phyloP scores from a whole-genome alignment of 352 stramenopile genomes.

The Blastocystis sp. region DNA sequence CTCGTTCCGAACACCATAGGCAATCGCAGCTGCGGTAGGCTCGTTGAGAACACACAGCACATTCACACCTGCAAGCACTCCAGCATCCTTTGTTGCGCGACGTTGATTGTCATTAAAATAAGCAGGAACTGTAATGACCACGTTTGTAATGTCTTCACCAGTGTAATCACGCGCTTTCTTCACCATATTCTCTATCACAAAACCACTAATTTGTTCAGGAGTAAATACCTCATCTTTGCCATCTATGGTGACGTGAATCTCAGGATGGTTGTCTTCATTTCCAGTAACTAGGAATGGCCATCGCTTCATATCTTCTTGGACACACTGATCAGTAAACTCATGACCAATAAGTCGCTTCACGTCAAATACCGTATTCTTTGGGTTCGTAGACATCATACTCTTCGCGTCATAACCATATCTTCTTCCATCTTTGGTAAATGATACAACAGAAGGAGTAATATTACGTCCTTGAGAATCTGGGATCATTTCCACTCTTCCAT shows the following conservation, averaged over 20 bases:
- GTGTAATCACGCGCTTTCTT: neutral
- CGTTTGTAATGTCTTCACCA: neutral
- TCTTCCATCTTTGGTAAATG: constrained; percentile 85
- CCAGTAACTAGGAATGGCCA: constrained; percentile 16
- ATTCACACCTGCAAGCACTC: neutral
- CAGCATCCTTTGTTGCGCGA: constrained; percentile 42
- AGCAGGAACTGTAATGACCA: constrained; percentile 52
- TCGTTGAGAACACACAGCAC: constrained; percentile 48
- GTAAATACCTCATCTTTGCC: neutral
- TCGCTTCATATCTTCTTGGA: constrained; percentile 56
- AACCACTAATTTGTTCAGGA: constrained; percentile 35
- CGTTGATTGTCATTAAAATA: constrained; percentile 60
- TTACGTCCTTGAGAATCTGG: constrained; percentile 87
- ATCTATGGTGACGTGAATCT: constrained; percentile 6
- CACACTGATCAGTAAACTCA: neutral
- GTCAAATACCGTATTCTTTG: constrained; percentile 63
- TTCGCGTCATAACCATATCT: constrained; percentile 89
- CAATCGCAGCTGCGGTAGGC: constrained; percentile 56
- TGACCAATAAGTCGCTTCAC: constrained; percentile 60
- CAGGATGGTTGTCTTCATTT: neutral
- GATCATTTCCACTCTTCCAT: constrained; percentile 88
- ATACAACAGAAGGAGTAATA: constrained; percentile 88
- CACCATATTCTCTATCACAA: constrained; percentile 32
- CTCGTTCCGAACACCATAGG: constrained; percentile 31
- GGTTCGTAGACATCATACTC: constrained; percentile 70